Evolutionary conservation across 2,329 filamentous ascomycete genomes (phyloP).

Genomic region (Diaporthe sp.): DNA sequence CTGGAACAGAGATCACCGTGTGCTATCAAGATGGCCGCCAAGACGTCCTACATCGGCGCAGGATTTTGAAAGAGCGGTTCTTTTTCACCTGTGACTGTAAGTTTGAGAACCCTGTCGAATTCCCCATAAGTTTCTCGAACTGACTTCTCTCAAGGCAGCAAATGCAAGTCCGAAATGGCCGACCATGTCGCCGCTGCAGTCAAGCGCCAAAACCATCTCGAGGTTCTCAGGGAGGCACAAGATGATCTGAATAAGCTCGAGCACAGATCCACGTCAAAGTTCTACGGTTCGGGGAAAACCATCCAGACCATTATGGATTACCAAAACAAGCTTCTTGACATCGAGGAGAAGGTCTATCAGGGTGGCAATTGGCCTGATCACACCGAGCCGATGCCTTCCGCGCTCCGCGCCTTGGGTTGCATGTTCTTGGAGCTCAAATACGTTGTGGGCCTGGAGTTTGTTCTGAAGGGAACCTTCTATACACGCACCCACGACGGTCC

Average conservation of each 20-base stretch:
- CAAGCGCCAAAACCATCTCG: slow-evolving; percentile 39
- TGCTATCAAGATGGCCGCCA: slow-evolving; percentile 49
- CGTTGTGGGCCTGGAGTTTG: slow-evolving; percentile 45
- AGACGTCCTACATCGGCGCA: slow-evolving; percentile 45
- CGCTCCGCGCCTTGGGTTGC: slow-evolving; percentile 44
- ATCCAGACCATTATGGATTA: slow-evolving; percentile 42
- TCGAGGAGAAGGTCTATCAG: slow-evolving; percentile 42
- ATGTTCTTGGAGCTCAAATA: slow-evolving; percentile 45
- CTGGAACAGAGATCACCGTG: slow-evolving; percentile 54
- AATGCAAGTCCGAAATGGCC: slow-evolving; percentile 47
- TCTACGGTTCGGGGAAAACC: slow-evolving; percentile 37
- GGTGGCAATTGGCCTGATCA: slow-evolving; percentile 47
- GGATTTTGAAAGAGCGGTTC: slow-evolving; percentile 44
- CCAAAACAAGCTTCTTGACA: slow-evolving; percentile 43
- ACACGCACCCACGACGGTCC: slow-evolving; percentile 42
- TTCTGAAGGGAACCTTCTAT: slow-evolving; percentile 47
- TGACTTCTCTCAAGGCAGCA: slow-evolving; percentile 43
- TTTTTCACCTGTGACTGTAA: slow-evolving; percentile 50
- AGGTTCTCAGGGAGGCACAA: slow-evolving; percentile 42
- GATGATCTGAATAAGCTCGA: slow-evolving; percentile 41
- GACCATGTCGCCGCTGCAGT: slow-evolving; percentile 40
- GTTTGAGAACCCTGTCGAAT: background rate
- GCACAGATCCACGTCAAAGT: slow-evolving; percentile 37
- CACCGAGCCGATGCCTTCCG: slow-evolving; percentile 49
- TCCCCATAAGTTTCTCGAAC: background rate